These are phyloP conservation scores for Dichotomopilus funicola DNA, from an alignment of 2,329 filamentous ascomycete species.

Conservation along the genomic window DNA sequence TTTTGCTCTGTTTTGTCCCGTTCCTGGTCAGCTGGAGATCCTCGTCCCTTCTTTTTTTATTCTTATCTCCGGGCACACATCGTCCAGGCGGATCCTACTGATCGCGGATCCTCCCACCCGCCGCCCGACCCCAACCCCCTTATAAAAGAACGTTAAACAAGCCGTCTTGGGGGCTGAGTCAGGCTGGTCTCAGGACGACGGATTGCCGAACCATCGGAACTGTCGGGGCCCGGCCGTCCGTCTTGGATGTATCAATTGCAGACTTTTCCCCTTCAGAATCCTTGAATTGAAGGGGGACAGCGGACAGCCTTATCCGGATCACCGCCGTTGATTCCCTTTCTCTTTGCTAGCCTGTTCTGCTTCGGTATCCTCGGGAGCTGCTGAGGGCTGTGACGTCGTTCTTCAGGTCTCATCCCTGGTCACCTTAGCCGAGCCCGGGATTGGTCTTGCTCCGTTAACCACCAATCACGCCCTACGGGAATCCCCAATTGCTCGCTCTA, in stretches of 20 bases:
- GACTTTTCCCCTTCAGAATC: constrained; percentile 1
- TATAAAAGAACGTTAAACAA: background rate
- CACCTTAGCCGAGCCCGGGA: background rate
- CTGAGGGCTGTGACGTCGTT: constrained; percentile 4
- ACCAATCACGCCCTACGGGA: background rate
- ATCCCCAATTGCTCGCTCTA: background rate
- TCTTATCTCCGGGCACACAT: background rate
- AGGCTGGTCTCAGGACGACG: background rate
- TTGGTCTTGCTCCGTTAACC: constrained; percentile 5
- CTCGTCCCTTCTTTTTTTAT: background rate
- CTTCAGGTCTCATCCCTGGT: background rate
- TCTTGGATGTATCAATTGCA: constrained; percentile 15
- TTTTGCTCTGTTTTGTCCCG: no score
- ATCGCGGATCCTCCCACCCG: background rate
- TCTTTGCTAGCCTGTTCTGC: background rate
- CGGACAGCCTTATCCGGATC: background rate
- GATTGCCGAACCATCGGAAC: constrained; percentile 1
- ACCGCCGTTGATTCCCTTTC: background rate
- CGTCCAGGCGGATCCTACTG: constrained; percentile 2
- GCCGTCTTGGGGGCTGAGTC: background rate
- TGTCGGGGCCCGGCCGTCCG: background rate
- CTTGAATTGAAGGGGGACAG: constrained; percentile 3
- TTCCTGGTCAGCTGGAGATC: background rate
- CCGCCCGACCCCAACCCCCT: background rate
- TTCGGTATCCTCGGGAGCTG: background rate